Evolutionary conservation across 495 filamentous ascomycete species (phyloP).

Genomic region (Poronia punctata): DNA sequence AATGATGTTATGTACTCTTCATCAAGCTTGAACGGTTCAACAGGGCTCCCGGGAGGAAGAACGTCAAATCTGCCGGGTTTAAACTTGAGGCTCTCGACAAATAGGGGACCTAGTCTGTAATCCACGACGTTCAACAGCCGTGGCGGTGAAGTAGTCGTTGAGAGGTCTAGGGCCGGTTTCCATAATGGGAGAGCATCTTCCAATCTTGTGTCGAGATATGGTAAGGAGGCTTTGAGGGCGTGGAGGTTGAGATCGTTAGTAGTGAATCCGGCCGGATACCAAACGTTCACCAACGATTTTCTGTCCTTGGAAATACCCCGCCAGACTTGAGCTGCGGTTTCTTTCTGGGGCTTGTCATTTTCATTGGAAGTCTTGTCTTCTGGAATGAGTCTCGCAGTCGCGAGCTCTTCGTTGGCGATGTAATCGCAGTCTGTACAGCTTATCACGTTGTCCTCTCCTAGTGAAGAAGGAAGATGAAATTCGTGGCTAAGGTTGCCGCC

Average conservation of each 20-base stretch:
- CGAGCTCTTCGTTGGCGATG: slow-evolving; percentile 80
- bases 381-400: slow-evolving; percentile 22
- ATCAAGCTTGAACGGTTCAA: not conserved
- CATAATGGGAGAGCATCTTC: slow-evolving; percentile 55
- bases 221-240: slow-evolving; percentile 62
- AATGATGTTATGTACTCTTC: slow-evolving; percentile 13
- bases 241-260: slow-evolving; percentile 58
- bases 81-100: slow-evolving; percentile 20
- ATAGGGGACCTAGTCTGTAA: slow-evolving; percentile 29
- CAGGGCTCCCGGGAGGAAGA: slow-evolving; percentile 14
- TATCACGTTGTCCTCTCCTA: slow-evolving; percentile 81
- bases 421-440: slow-evolving; percentile 68
- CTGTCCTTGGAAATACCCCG: slow-evolving; percentile 64
- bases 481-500: slow-evolving; percentile 90
- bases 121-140: slow-evolving; percentile 50
- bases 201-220: slow-evolving; percentile 65
- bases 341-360: slow-evolving; percentile 5
- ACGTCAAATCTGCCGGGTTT: slow-evolving; percentile 20
- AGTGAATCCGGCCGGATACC: slow-evolving; percentile 45
- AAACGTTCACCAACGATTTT: slow-evolving; percentile 57
- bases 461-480: slow-evolving; percentile 74
- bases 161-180: slow-evolving; percentile 24
- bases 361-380: slow-evolving; percentile 16
- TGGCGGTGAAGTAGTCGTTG: slow-evolving; percentile 4
- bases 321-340: slow-evolving; percentile 43